Conservation (phyloP, 2,329 filamentous ascomycete species). For the Aspergillus pseudoterreus region DNA sequence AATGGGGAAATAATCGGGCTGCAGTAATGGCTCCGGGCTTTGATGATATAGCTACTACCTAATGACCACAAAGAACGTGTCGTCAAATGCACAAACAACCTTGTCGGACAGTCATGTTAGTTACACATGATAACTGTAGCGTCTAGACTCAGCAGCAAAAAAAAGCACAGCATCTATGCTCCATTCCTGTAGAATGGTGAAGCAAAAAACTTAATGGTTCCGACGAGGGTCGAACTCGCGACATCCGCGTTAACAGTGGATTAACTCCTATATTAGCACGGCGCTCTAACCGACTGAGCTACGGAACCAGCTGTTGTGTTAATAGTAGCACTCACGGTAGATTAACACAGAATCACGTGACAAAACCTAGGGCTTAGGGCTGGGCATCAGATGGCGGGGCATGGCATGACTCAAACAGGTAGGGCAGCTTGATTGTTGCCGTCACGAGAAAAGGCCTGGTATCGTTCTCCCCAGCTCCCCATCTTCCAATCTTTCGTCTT, state of each 20-base stretch:
- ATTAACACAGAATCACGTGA: no score
- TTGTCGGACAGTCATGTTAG: no score
- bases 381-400: conserved; percentile 23
- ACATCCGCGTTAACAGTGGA: conserved; percentile 9
- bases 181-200: no score
- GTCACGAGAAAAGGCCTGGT: conserved; percentile 5
- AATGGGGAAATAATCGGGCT: no score
- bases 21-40: no score
- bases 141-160: no score
- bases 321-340: no score
- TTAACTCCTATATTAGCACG: conserved; percentile 7
- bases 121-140: no score
- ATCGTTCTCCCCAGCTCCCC: not conserved
- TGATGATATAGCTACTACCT: no score
- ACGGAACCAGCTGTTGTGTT: conserved; percentile 3
- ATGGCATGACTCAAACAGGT: conserved; percentile 27
- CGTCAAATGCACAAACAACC: no score
- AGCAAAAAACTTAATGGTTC: conserved; percentile 5
- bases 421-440: not conserved
- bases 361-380: conserved; percentile 31
- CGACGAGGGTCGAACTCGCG: conserved; percentile 16
- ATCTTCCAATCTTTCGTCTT: not conserved
- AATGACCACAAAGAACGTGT: no score
- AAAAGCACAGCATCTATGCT: no score
- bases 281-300: conserved; percentile 16